Base-by-base conservation (phyloP, 2,329 filamentous ascomycete genomes). In the Pseudocercospora eumusae region DNA sequence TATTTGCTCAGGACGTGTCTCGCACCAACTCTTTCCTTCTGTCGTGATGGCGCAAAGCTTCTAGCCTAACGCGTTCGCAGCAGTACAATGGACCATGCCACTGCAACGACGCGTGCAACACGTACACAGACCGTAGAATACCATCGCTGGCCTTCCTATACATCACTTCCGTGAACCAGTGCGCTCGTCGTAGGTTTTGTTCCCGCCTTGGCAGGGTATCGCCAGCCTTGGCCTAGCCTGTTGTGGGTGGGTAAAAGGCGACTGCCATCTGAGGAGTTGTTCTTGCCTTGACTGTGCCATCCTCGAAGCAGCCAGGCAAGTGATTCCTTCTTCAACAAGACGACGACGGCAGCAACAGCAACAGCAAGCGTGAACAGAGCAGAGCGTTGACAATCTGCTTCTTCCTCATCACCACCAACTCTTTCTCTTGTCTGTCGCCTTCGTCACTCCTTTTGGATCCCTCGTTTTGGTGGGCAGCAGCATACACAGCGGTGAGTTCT, bases 361-460 rank as follows among this genome's bases (percentile, higher is more conserved):
- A 28, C 52, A 54, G 33, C 28, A 20, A 20, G 2, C 18, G 52
- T 31, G 27, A 21, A 28, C 47, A 52, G 52, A 40, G 9, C 28
- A 54, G 52, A 23, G 18, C 28, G 10, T 33, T 18, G 27, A 33
- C 52, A 10, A 8, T 54, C 52, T 54, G 52, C 52, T 54, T 36
- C 52, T 54, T n/a, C 21, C 2, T 7, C 52, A 36, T 23, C 52
- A 54, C 52, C 52, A 40, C 28, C 52, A 54, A 20, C 52, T 54
- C 52, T 54, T 54, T 54, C 52, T 54, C 52, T 54, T 54, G 52
- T 54, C 21, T 54, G 52, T 31, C 25, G 52, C 52, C n/a, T 54
- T 54, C 52, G 52, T 54, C 52, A 54, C 52, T 54, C 52, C 52
- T 54, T 54, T 54, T 54, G 52, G 52, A 54, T 54, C 52, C 18